Base-by-base conservation (phyloP, 345 rosid species). In the Aquilaria sinensis region DNA sequence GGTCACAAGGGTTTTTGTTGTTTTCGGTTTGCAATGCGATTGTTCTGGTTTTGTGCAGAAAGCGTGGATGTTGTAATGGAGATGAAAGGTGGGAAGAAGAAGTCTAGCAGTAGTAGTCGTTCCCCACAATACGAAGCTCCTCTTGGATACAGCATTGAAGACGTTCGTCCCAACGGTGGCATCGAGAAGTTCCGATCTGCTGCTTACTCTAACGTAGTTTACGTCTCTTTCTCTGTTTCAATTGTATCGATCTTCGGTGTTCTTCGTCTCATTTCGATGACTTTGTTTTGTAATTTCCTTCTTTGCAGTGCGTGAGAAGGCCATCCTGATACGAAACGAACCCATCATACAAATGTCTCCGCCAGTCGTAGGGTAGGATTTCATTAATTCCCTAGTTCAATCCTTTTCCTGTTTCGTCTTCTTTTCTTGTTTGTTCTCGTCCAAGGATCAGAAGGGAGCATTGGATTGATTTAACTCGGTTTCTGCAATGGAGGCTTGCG, bases 131-230 rank as follows among this genome's bases (percentile, higher is more conserved):
- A 86, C 87, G 96, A 89, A 83, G 83, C 65, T 56, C 93, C 96
- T 30, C 86, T 86, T 62, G 93, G 90, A 41, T 89, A 89, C 84
- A 80, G 81, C 86, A 86, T 86, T 77, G 96, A 89, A 86, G 90
- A 89, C 80, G 77, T 89, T 78, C 91, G 93, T 70, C 96, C 96
- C 11, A 69, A 61, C 84, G 96, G 93, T 68, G 96, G 96, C 72
- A 78, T 83, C 70, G 78, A 89, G 69, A 89, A 86, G 78, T 86
- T 89, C 89, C 78, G 81, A 72, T 86, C 89, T 51, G 89, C 93
- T 82, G 93, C 84, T 33, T 89, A 89, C 87, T 86, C 91, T 12
- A 81, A 86, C 87, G 92, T 84, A 74, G 23, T 0, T 23, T 23
- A 23, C 46, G 43, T 55, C 14, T 43, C 5, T 37, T 13, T 43